phyloP scores from a whole-genome alignment of 768 basidiomycete species.

The Mrakia blollopis region DNA sequence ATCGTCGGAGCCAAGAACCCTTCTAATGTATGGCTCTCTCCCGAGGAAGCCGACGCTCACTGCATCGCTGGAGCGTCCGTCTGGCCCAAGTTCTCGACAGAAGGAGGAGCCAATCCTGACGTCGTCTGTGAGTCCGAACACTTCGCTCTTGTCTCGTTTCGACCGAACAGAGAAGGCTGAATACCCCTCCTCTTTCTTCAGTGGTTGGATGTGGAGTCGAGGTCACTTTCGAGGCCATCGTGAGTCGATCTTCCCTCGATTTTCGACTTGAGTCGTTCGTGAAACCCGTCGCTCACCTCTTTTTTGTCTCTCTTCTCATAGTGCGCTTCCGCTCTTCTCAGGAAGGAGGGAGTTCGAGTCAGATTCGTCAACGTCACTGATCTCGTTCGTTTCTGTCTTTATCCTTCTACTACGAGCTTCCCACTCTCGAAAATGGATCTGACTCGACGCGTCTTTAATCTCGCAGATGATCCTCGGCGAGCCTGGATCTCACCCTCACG shows the following conservation, averaged over 20 bases:
- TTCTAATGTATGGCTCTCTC: slow-evolving; percentile 36
- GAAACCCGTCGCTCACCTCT: not conserved
- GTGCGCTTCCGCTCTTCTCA: slow-evolving; percentile 66
- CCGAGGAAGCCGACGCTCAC: slow-evolving; percentile 52
- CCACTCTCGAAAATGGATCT: not conserved
- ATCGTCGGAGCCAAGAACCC: slow-evolving; percentile 82
- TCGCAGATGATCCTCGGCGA: slow-evolving; percentile 67
- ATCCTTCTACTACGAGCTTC: not conserved
- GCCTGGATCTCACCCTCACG: slow-evolving; percentile 50
- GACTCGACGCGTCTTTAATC: not conserved
- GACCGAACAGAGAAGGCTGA: not conserved
- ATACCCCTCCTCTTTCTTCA: not conserved
- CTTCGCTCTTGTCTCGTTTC: not conserved
- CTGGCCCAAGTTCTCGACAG: slow-evolving; percentile 76
- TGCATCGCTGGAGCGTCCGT: slow-evolving; percentile 81
- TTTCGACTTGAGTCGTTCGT: not conserved
- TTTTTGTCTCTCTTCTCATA: not conserved
- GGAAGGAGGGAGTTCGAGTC: slow-evolving; percentile 62
- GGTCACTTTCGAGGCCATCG: slow-evolving; percentile 81
- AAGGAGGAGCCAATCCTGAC: slow-evolving; percentile 53
- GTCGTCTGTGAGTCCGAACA: slow-evolving; percentile 49
- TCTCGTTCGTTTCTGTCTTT: slow-evolving; percentile 23
- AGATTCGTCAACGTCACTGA: slow-evolving; percentile 79
- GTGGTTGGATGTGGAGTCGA: slow-evolving; percentile 80
- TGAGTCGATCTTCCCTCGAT: not conserved